phyloP scores from a whole-genome alignment of 129 eudicot species.

The Pittosporum tobira region DNA sequence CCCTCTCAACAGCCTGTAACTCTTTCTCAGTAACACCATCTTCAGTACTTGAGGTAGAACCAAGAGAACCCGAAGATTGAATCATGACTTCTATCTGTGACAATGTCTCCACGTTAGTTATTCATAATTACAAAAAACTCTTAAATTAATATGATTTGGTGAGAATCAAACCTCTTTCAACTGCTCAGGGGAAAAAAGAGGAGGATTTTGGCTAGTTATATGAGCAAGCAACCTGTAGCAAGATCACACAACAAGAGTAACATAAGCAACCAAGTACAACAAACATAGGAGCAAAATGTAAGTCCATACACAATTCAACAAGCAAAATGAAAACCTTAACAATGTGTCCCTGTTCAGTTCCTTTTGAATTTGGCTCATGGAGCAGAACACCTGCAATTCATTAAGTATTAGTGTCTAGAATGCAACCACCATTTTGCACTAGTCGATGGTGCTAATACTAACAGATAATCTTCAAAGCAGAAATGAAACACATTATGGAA shows the following conservation, averaged over 20 bases:
- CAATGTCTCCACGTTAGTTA: slow-evolving; percentile 12
- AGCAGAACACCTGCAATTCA: slow-evolving; percentile 55
- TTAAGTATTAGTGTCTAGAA: slow-evolving; percentile 4
- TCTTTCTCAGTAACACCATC: slow-evolving; percentile 18
- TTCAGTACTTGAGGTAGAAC: slow-evolving; percentile 15
- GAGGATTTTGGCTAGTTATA: slow-evolving; percentile 40
- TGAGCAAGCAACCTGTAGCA: slow-evolving; percentile 53
- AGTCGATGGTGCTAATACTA: not conserved
- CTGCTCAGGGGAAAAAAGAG: slow-evolving; percentile 54
- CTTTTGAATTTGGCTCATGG: slow-evolving; percentile 50
- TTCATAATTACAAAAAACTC: not conserved
- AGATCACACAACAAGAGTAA: slow-evolving; percentile 6
- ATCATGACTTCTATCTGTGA: slow-evolving; percentile 49
- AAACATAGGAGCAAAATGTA: not conserved
- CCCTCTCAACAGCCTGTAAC: slow-evolving; percentile 1
- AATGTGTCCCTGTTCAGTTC: slow-evolving; percentile 40
- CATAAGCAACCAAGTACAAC: slow-evolving; percentile 7
- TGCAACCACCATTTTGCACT: not conserved
- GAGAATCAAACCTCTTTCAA: slow-evolving; percentile 56
- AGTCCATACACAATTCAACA: not conserved
- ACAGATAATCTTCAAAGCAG: not conserved
- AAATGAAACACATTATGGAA: not conserved
- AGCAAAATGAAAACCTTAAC: slow-evolving; percentile 39
- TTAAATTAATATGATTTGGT: slow-evolving; percentile 1
- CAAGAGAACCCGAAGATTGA: slow-evolving; percentile 21